Conservation (phyloP, 176 grass and related monocot species). For the Calamus simplicifolius region DNA sequence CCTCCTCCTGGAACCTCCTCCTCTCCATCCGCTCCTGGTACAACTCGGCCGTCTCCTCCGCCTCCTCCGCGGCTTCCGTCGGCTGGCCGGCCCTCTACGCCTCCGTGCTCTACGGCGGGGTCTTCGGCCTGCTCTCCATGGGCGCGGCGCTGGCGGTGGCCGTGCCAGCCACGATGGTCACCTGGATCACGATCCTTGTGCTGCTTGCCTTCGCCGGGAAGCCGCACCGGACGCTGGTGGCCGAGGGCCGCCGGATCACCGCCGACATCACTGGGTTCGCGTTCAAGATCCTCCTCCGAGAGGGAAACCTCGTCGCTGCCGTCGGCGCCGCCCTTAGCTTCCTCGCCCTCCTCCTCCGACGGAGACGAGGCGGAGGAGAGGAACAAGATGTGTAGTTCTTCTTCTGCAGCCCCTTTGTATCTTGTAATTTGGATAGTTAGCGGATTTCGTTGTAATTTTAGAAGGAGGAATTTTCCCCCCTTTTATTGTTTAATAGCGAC, state of each 20-base stretch:
- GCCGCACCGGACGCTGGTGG: conserved; percentile 42
- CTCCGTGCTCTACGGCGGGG: conserved; percentile 70
- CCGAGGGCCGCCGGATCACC: conserved; percentile 46
- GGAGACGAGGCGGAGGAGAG: conserved; percentile 8
- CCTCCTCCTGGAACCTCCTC: conserved; percentile 58
- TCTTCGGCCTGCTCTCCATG: conserved; percentile 85
- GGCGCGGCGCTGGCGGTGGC: conserved; percentile 62
- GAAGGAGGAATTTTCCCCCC: no score
- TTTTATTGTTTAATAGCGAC: no score
- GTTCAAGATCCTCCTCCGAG: conserved; percentile 40
- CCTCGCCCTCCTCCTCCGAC: conserved; percentile 20
- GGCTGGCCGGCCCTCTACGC: conserved; percentile 50
- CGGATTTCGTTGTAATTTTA: no score
- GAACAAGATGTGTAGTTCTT: neutral
- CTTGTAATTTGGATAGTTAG: no score
- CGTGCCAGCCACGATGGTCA: conserved; percentile 63
- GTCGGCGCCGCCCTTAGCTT: conserved; percentile 52
- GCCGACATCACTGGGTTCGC: conserved; percentile 55
- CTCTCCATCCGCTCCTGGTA: conserved; percentile 75
- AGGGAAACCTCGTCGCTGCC: conserved; percentile 51
- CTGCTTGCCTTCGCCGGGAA: conserved; percentile 65
- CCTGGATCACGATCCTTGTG: conserved; percentile 90
- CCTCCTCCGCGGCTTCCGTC: conserved; percentile 19
- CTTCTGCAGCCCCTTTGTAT: no score
- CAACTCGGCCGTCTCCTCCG: neutral